Evolutionary conservation across 768 basidiomycete genomes (phyloP).

Genomic region (Zangia roseola): DNA sequence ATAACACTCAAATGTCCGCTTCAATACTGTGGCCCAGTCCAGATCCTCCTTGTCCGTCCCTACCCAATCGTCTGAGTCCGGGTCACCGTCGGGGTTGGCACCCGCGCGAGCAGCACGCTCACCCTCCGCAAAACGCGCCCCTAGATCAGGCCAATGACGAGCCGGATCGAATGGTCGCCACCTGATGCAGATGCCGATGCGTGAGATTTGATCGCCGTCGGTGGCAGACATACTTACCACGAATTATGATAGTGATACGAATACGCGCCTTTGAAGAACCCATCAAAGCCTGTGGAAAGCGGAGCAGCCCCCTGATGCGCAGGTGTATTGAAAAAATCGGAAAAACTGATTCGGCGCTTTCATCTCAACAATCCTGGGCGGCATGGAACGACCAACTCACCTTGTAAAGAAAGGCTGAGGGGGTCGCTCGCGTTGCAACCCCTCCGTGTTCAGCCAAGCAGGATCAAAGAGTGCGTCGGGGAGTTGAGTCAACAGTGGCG

Average conservation of each 20-base stretch:
- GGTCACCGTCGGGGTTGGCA: slow-evolving; percentile 18
- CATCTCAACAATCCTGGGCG: not conserved
- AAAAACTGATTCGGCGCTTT: slow-evolving; percentile 51
- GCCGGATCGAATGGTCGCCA: slow-evolving; percentile 90
- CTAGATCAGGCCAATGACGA: slow-evolving; percentile 91
- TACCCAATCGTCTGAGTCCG: slow-evolving; percentile 21
- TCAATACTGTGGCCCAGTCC: slow-evolving; percentile 86
- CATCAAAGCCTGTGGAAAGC: slow-evolving; percentile 80
- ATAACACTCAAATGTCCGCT: slow-evolving; percentile 93
- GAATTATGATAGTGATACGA: slow-evolving; percentile 95
- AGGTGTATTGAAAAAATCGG: slow-evolving; percentile 80
- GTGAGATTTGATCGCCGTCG: not conserved
- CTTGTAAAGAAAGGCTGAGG: slow-evolving; percentile 90
- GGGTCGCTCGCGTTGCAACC: slow-evolving; percentile 85
- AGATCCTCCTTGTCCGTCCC: slow-evolving; percentile 72
- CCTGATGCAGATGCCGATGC: slow-evolving; percentile 49
- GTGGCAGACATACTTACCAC: slow-evolving; percentile 48
- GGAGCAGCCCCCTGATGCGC: slow-evolving; percentile 69
- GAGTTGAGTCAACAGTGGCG: slow-evolving; percentile 71
- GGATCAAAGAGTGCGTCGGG: slow-evolving; percentile 94
- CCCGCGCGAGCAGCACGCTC: slow-evolving; percentile 61
- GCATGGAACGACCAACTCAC: slow-evolving; percentile 39
- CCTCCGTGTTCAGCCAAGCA: slow-evolving; percentile 92
- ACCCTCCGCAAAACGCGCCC: slow-evolving; percentile 68
- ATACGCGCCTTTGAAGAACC: slow-evolving; percentile 91